These are phyloP conservation scores for Prunus campanulata DNA, from an alignment of 306 rosid species.

Conservation along the genomic window DNA sequence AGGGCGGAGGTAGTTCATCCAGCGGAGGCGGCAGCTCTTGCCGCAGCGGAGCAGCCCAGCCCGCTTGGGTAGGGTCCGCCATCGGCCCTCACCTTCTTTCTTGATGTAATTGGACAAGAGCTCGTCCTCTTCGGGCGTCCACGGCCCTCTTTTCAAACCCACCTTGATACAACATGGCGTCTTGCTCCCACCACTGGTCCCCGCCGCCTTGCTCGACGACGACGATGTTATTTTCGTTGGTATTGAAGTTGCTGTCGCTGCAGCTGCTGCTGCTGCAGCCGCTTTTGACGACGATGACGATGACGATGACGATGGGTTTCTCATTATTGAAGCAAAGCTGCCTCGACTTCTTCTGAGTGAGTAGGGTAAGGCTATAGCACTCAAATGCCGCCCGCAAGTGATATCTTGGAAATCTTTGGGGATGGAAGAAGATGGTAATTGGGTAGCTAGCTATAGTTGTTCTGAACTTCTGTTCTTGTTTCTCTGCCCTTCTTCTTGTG, in stretches of 20 bases:
- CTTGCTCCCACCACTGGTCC: background rate
- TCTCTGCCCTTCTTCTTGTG: background rate
- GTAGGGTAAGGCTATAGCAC: too few relatives aligned
- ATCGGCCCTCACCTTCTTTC: conserved; percentile 79
- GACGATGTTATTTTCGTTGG: background rate
- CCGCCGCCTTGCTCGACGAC: background rate
- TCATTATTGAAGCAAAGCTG: background rate
- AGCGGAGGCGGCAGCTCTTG: conserved; percentile 88
- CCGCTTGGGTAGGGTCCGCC: conserved; percentile 76
- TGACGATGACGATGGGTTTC: conserved; percentile 11
- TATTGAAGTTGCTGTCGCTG: background rate
- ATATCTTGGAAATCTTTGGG: background rate
- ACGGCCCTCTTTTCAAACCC: conserved; percentile 84
- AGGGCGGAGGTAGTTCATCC: conserved; percentile 97
- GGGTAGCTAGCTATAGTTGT: too few relatives aligned
- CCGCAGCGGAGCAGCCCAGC: conserved; percentile 88
- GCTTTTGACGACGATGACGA: background rate
- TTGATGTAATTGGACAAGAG: conserved; percentile 46
- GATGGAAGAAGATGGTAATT: too few relatives aligned
- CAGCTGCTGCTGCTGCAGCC: background rate
- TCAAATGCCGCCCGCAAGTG: background rate
- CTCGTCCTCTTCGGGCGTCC: conserved; percentile 80
- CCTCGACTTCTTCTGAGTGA: background rate
- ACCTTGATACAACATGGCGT: conserved; percentile 63
- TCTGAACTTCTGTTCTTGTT: background rate